Conservation (phyloP, 2,329 filamentous ascomycete species). For the Epichloe sylvatica region DNA sequence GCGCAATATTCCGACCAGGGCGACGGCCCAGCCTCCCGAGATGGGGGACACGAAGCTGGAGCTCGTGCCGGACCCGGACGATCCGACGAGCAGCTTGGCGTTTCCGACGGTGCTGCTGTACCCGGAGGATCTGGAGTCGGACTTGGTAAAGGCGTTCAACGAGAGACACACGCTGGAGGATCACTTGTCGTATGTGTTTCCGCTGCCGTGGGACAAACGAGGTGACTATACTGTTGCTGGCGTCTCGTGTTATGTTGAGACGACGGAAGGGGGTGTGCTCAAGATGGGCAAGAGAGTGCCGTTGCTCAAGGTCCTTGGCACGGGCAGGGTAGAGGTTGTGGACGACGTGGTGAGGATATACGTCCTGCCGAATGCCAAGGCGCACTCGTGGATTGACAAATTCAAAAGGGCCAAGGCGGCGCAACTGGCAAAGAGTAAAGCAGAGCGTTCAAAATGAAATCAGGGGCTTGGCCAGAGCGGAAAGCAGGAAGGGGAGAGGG, state of each 20-base stretch:
- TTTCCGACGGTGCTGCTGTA: constrained; percentile 81
- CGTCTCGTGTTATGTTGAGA: constrained; percentile 88
- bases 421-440: constrained; percentile 21
- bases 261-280: constrained; percentile 64
- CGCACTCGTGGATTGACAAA: constrained; percentile 64
- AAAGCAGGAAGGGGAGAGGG: background rate
- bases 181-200: constrained; percentile 76
- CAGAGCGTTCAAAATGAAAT: background rate
- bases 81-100: constrained; percentile 54
- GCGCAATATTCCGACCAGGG: constrained; percentile 54
- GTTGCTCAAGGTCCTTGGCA: constrained; percentile 58
- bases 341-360: constrained; percentile 75
- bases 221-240: constrained; percentile 48
- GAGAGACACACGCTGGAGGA: constrained; percentile 64
- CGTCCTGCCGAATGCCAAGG: constrained; percentile 59
- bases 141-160: constrained; percentile 78
- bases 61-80: constrained; percentile 58
- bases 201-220: constrained; percentile 68
- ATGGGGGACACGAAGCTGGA: constrained; percentile 69
- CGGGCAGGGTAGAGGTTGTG: constrained; percentile 71
- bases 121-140: constrained; percentile 64
- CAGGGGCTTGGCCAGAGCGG: background rate
- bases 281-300: constrained; percentile 80
- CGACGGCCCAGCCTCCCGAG: constrained; percentile 61
- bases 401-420: constrained; percentile 62